phyloP scores from a whole-genome alignment of 1,284 basidiomycete species.

The Apiotrichum montevideense region DNA sequence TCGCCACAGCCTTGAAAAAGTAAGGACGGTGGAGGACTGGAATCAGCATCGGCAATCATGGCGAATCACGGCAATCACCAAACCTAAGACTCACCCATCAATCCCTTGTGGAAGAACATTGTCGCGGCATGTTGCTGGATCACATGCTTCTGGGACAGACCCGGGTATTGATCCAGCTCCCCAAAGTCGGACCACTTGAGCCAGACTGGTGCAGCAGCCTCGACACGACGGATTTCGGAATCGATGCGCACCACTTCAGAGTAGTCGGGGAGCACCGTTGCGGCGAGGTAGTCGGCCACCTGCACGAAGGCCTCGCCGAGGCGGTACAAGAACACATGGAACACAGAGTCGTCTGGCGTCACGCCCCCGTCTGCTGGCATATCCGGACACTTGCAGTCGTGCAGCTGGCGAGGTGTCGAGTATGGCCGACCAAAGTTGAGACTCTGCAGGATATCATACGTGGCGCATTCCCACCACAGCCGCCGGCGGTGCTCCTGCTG shows the following conservation, averaged over 20 bases:
- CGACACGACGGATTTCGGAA: constrained; percentile 15
- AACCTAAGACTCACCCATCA: constrained; percentile 10
- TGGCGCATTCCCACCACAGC: constrained; percentile 21
- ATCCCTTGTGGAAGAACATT: constrained; percentile 23
- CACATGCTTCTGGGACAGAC: constrained; percentile 10
- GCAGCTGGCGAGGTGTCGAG: constrained; percentile 18
- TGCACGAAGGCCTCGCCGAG: constrained; percentile 16
- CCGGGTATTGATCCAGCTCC: neutral
- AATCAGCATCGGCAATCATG: too few relatives aligned
- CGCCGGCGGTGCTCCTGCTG: constrained; percentile 14
- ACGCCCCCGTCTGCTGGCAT: constrained; percentile 8
- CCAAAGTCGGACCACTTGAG: constrained; percentile 17
- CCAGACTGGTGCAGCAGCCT: constrained; percentile 18
- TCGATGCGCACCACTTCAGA: constrained; percentile 19
- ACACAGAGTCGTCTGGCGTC: constrained; percentile 12
- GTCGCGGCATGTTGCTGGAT: constrained; percentile 23
- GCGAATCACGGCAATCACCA: too few relatives aligned
- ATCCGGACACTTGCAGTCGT: constrained; percentile 13
- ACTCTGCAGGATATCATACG: constrained; percentile 23
- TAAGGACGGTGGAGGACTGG: constrained; percentile 21
- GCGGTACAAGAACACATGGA: constrained; percentile 21
- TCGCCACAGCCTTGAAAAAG: constrained; percentile 20
- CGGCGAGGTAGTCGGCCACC: constrained; percentile 20
- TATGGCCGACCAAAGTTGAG: constrained; percentile 30
- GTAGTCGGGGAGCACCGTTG: constrained; percentile 20